Evolutionary conservation across 148 eudicot species (phyloP), one percentile per base, ranked within the genome.

Genomic region (Camellia sinensis): DNA sequence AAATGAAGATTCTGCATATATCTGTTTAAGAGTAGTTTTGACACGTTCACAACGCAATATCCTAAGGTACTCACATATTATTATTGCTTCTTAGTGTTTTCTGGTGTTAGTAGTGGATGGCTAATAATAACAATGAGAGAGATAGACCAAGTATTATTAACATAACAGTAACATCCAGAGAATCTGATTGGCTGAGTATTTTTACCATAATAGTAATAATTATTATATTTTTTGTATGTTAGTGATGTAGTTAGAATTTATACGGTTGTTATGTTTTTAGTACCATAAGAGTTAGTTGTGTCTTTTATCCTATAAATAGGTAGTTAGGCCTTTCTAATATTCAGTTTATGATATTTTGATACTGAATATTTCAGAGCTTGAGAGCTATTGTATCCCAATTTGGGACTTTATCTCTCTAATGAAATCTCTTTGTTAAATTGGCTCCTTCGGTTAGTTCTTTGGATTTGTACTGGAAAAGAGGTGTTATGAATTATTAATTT

Each of bases 101-200:
- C 50, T 19, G 45, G 50, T 50, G 59, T 66, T 14, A 66, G 60
- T 37, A 52, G 37, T 50, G 68, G 65, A 68, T 56, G 60, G 22
- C 53, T 40, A 50, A 17, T 67, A 52, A 78, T 67, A 52, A 78
- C 80, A 22, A 44, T 63, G 79, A 66, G 63, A 67, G 5, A 5
- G 52, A 7, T 7, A 48, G 52, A 48, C 22, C 41, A 59, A 45
- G 10, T 46, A 46, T 7, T 48, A 29, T 29, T 29, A 29, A 29
- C 37, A 29, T 29, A 29, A 29, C 37, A 1, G 37, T 29, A 29
- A 29, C 52, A 3, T 3, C 52, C 52, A 48, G 52, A n/a, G 52
- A 7, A 22, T 56, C 1, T 22, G 73, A 14, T 53, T 78, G 48
- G 59, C 22, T 56, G 68, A 45, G 19, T 48, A 48, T 7, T 48